These are phyloP conservation scores for Sequoiadendron giganteum DNA, from an alignment of 75 land plant species.

Conservation along the genomic window DNA sequence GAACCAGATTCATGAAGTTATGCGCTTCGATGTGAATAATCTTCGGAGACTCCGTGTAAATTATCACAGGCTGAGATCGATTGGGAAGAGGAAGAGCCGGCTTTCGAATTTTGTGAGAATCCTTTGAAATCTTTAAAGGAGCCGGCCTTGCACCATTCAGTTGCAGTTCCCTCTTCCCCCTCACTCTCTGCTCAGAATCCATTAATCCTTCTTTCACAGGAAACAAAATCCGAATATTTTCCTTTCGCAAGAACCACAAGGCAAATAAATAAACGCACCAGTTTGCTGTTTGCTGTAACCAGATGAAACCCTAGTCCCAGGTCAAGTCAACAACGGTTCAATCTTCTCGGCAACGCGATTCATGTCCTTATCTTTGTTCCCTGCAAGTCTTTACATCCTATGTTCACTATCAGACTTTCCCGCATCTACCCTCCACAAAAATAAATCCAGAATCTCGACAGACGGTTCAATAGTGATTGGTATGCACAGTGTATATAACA, in stretches of 20 bases:
- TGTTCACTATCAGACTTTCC: too few relatives aligned
- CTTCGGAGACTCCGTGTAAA: constrained; percentile 42
- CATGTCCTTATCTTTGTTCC: too few relatives aligned
- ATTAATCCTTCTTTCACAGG: background rate
- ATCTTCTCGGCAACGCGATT: too few relatives aligned
- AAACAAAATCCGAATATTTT: background rate
- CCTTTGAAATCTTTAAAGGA: constrained; percentile 58
- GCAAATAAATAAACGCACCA: background rate
- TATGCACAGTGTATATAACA: too few relatives aligned
- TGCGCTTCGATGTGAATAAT: constrained; percentile 38
- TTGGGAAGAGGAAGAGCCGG: constrained; percentile 36
- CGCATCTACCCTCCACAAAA: too few relatives aligned
- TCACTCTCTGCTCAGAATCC: background rate
- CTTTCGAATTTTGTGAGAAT: constrained; percentile 65
- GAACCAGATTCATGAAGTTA: constrained; percentile 39
- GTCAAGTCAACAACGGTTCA: background rate
- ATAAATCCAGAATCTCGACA: too few relatives aligned
- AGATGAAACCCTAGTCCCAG: background rate
- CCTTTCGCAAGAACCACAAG: background rate
- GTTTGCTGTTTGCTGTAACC: background rate
- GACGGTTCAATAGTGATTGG: too few relatives aligned
- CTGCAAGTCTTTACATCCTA: too few relatives aligned
- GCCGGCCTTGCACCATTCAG: constrained; percentile 57
- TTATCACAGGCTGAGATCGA: constrained; percentile 30
- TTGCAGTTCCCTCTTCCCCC: constrained; percentile 34